Conservation (phyloP, 257 asterid genomes). For the Rubia yunnanensis region DNA sequence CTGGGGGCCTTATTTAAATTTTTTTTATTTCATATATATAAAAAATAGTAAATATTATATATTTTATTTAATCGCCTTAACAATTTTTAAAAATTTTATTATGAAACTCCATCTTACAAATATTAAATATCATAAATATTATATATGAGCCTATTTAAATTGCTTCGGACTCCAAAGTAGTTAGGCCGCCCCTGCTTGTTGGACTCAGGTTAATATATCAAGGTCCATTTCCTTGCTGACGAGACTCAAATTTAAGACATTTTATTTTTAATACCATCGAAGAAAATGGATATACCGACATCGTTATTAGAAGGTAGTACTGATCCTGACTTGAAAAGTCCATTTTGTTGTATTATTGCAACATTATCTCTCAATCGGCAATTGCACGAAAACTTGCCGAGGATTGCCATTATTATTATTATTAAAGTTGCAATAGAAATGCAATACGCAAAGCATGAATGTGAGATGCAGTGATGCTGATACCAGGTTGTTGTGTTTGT, state of each 20-base stretch:
- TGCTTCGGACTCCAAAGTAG: too few relatives aligned
- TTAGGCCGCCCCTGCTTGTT: too few relatives aligned
- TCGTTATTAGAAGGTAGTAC: neutral
- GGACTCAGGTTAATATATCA: too few relatives aligned
- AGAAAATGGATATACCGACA: neutral
- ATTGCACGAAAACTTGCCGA: slow-evolving; percentile 3
- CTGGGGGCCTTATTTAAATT: too few relatives aligned
- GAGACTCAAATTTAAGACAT: neutral
- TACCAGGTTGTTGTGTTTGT: neutral
- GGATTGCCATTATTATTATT: neutral
- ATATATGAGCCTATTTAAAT: too few relatives aligned
- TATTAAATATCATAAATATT: too few relatives aligned
- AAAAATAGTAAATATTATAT: too few relatives aligned
- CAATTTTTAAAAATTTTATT: too few relatives aligned
- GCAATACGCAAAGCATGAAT: neutral
- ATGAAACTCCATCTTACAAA: too few relatives aligned
- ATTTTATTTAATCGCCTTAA: too few relatives aligned
- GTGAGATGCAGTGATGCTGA: neutral
- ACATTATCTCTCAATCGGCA: slow-evolving; percentile 4
- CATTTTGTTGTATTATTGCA: slow-evolving; percentile 8
- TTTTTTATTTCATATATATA: too few relatives aligned
- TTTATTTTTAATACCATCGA: neutral
- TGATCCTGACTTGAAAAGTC: slow-evolving; percentile 9
- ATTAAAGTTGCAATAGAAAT: neutral
- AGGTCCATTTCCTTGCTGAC: too few relatives aligned